phyloP scores from a whole-genome alignment of 2,329 filamentous ascomycete species.

The Alternaria incomplexa region DNA sequence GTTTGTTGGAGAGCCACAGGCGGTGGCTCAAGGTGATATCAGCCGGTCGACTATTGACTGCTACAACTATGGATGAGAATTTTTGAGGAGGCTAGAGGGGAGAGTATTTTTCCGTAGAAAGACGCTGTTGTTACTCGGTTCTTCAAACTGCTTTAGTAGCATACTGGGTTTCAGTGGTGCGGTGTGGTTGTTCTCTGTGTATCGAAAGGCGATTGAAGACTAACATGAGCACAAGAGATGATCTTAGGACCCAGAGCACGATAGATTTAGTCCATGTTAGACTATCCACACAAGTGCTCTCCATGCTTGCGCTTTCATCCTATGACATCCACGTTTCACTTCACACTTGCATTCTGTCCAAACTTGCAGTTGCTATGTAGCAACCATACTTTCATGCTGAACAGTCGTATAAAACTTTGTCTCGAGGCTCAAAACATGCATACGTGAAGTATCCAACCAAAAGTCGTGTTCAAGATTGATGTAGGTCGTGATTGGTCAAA shows the following conservation, averaged over 20 bases:
- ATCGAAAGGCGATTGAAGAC: not conserved
- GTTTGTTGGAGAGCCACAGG: not conserved
- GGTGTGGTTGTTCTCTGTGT: not conserved
- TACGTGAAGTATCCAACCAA: not conserved
- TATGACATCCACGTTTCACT: not conserved
- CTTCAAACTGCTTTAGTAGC: not conserved
- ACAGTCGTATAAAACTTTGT: not conserved
- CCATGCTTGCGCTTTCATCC: not conserved
- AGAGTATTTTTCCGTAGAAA: not conserved
- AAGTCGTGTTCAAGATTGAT: not conserved
- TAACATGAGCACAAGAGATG: not conserved
- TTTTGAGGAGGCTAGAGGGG: not conserved
- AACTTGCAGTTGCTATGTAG: not conserved
- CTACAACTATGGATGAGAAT: not conserved
- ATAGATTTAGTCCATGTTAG: not conserved
- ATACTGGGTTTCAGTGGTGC: not conserved
- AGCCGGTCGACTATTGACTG: not conserved
- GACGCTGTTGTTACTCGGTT: not conserved
- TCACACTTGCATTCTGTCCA: not conserved
- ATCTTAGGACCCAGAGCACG: not conserved
- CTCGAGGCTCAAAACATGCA: not conserved
- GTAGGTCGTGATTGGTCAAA: constrained; percentile 17
- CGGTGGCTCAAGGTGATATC: not conserved
- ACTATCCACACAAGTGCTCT: not conserved
- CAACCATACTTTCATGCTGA: not conserved